phyloP scores from a whole-genome alignment of 768 basidiomycete genomes.

The Hygrocybe coccinea region DNA sequence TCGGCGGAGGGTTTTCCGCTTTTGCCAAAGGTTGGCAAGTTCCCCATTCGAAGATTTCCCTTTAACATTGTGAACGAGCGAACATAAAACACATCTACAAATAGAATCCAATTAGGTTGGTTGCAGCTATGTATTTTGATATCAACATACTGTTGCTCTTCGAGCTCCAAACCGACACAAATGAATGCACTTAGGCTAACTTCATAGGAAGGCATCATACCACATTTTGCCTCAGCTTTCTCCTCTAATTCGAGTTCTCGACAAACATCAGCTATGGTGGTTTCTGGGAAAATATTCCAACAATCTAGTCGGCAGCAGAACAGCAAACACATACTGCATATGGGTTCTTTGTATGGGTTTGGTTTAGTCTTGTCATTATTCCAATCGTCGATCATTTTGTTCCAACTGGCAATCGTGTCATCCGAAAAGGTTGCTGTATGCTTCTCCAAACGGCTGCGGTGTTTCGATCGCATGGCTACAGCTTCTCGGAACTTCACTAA shows the following conservation, averaged over 20 bases:
- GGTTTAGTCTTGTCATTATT: conserved; percentile 6
- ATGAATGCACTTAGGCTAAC: conserved; percentile 15
- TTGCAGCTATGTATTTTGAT: background rate
- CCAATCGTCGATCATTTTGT: conserved; percentile 6
- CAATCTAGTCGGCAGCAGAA: background rate
- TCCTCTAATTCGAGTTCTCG: conserved; percentile 1
- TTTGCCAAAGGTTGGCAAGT: background rate
- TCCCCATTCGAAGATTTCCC: conserved; percentile 10
- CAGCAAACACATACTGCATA: conserved; percentile 11
- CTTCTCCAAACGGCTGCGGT: background rate
- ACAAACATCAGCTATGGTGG: background rate
- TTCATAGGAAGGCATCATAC: conserved; percentile 8
- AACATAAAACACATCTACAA: background rate
- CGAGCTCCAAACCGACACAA: conserved; percentile 15
- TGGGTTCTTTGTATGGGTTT: conserved; percentile 8
- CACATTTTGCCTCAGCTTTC: conserved; percentile 6
- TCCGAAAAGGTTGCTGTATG: background rate
- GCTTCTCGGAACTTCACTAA: background rate
- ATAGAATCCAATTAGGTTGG: background rate
- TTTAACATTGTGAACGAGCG: conserved; percentile 6
- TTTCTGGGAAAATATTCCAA: conserved; percentile 6
- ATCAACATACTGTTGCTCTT: conserved; percentile 17
- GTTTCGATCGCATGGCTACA: background rate
- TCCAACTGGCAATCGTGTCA: background rate
- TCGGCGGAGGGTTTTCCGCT: conserved; percentile 14